These are phyloP conservation scores for Podospora pseudopauciseta DNA, from an alignment of 495 filamentous ascomycete genomes.

Conservation along the genomic window DNA sequence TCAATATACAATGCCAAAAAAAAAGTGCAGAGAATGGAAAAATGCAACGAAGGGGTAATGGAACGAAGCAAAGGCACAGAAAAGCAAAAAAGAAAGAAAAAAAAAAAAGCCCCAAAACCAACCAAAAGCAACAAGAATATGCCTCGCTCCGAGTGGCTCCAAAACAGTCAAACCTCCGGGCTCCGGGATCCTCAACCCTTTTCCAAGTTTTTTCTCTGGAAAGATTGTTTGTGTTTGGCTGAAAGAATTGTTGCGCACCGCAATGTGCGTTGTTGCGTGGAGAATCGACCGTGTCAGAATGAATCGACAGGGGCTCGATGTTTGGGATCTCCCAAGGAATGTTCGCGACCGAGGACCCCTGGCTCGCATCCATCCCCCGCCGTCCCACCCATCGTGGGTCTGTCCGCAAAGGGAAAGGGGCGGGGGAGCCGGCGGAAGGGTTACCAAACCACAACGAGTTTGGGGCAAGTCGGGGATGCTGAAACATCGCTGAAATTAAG, in stretches of 20 bases:
- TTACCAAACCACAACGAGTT: slow-evolving; percentile 19
- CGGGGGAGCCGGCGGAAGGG: background rate
- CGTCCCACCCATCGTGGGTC: slow-evolving; percentile 1
- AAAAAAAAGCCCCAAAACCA: slow-evolving; percentile 8
- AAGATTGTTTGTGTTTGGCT: no score
- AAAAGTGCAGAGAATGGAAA: slow-evolving; percentile 11
- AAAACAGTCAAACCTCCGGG: background rate
- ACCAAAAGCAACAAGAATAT: slow-evolving; percentile 8
- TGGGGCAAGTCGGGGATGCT: slow-evolving; percentile 27
- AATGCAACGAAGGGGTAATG: slow-evolving; percentile 9
- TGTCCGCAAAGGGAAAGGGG: slow-evolving; percentile 19
- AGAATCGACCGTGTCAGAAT: background rate
- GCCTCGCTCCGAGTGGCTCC: background rate
- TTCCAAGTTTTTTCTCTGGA: background rate
- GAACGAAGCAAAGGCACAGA: background rate
- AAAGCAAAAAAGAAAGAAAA: background rate
- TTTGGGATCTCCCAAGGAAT: background rate
- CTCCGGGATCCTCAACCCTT: background rate
- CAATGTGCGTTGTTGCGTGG: background rate
- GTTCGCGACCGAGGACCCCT: background rate
- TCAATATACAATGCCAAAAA: slow-evolving; percentile 10
- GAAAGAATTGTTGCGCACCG: slow-evolving; percentile 10
- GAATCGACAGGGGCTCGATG: background rate
- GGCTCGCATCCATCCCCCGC: background rate
- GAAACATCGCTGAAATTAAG: slow-evolving; percentile 40